Conservation (phyloP, 352 stramenopile genomes). For the Globisporangium mamillatum region DNA sequence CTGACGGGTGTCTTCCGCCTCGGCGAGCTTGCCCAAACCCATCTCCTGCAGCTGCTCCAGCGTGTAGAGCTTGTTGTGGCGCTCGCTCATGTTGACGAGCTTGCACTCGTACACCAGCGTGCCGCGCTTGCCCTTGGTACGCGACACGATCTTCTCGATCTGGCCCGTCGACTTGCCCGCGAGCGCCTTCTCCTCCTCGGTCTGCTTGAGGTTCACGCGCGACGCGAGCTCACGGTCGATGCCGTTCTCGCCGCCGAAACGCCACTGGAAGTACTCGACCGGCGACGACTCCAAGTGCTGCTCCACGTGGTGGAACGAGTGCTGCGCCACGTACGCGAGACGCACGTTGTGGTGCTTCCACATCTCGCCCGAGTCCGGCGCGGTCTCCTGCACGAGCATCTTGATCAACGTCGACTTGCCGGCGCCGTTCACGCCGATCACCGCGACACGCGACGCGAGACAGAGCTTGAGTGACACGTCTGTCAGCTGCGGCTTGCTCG, state of each 20-base stretch:
- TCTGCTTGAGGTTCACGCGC: conserved; percentile 37
- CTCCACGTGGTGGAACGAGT: too few species aligned
- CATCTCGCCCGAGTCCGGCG: too few species aligned
- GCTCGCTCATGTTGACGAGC: conserved; percentile 71
- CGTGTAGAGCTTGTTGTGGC: conserved; percentile 29
- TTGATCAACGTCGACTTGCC: conserved; percentile 70
- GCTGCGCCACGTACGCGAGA: too few species aligned
- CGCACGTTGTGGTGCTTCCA: too few species aligned
- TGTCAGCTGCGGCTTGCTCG: conserved; percentile 39
- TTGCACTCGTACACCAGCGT: conserved; percentile 89
- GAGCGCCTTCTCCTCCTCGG: conserved; percentile 88
- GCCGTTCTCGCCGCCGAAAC: too few species aligned
- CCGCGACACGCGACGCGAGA: conserved; percentile 94
- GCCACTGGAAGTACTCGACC: too few species aligned
- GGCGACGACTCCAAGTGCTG: too few species aligned
- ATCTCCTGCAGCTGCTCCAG: conserved; percentile 68
- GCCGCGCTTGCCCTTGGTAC: conserved; percentile 65
- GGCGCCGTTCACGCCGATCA: conserved; percentile 94
- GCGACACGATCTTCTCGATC: conserved; percentile 94
- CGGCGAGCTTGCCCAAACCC: conserved; percentile 59
- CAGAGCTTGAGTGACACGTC: conserved; percentile 93
- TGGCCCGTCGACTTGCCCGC: conserved; percentile 90
- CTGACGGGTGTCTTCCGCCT: conserved; percentile 28
- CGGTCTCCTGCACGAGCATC: conserved; percentile 32
- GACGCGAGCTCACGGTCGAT: too few species aligned